Evolutionary conservation across 176 grass and related monocot species (phyloP).

Genomic region (Carex pumila): DNA sequence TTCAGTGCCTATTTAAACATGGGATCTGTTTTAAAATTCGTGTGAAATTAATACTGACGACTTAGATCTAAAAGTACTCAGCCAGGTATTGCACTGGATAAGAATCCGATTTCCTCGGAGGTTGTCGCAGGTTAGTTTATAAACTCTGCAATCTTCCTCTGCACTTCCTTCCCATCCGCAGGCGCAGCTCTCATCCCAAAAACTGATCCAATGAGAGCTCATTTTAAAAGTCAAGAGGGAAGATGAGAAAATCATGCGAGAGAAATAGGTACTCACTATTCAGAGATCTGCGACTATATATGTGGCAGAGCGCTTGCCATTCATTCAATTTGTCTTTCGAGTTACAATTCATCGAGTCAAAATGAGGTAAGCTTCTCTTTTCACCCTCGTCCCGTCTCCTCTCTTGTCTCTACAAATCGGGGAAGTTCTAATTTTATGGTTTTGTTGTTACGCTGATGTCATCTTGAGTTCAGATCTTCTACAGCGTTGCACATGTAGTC

Average conservation of each 20-base stretch:
- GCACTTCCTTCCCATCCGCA: neutral
- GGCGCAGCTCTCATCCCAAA: neutral
- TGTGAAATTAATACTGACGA: no score
- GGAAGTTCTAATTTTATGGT: neutral
- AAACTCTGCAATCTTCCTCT: neutral
- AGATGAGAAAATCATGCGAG: neutral
- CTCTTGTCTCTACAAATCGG: neutral
- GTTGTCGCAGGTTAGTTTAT: neutral
- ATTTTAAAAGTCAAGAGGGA: neutral
- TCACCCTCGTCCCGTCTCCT: neutral
- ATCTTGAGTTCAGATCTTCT: neutral
- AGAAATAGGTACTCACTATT: neutral
- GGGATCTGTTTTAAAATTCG: no score
- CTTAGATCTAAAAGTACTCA: no score
- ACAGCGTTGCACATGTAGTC: neutral
- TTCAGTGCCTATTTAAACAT: no score
- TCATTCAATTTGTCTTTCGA: neutral
- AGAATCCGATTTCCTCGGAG: no score
- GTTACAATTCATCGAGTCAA: neutral
- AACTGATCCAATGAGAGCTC: neutral
- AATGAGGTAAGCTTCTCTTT: conserved; percentile 29
- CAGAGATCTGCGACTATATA: neutral
- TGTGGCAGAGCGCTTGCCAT: neutral
- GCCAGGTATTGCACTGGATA: no score
- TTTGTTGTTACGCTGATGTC: neutral